A percentile compares a stretch with the other conserved stretches of the same genome.
These are phyloP conservation scores for Tephrocybe sp. DNA, from an alignment of 768 basidiomycete genomes.

Conservation along the genomic window DNA sequence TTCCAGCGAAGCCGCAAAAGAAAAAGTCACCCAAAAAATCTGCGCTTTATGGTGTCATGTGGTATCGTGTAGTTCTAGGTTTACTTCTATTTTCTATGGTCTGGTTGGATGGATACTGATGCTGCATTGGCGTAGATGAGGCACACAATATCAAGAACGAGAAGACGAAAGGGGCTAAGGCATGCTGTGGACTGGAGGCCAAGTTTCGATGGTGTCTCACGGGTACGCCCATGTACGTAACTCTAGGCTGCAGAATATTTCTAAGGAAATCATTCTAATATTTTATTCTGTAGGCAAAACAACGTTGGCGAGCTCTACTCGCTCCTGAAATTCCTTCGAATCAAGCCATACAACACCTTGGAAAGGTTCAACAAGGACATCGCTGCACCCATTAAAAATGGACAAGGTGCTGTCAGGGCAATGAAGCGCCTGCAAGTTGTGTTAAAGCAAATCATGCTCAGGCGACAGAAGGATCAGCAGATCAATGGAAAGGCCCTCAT, in stretches of 20 bases:
- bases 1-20: conserved; percentile 42
- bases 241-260: no score
- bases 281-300: conserved; percentile 62
- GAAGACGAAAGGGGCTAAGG: conserved; percentile 72
- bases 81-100: conserved; percentile 16
- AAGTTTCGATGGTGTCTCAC: conserved; percentile 90
- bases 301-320: conserved; percentile 87
- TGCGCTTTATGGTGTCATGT: conserved; percentile 75
- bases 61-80: conserved; percentile 88
- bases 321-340: conserved; percentile 82
- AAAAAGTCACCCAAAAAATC: conserved; percentile 47
- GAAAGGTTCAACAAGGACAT: conserved; percentile 77
- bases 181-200: conserved; percentile 72
- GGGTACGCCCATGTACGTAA: conserved; percentile 69
- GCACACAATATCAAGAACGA: conserved; percentile 94
- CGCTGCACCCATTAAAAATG: conserved; percentile 73
- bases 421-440: conserved; percentile 90
- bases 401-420: conserved; percentile 54
- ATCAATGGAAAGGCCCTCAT: conserved; percentile 82
- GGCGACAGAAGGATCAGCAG: conserved; percentile 72
- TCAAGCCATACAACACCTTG: conserved; percentile 81
- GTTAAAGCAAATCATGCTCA: conserved; percentile 83
- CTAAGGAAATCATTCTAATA: background rate
- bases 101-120: background rate
- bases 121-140: conserved; percentile 56